phyloP scores from a whole-genome alignment of 2,329 filamentous ascomycete species.

The Botrytis tulipae region DNA sequence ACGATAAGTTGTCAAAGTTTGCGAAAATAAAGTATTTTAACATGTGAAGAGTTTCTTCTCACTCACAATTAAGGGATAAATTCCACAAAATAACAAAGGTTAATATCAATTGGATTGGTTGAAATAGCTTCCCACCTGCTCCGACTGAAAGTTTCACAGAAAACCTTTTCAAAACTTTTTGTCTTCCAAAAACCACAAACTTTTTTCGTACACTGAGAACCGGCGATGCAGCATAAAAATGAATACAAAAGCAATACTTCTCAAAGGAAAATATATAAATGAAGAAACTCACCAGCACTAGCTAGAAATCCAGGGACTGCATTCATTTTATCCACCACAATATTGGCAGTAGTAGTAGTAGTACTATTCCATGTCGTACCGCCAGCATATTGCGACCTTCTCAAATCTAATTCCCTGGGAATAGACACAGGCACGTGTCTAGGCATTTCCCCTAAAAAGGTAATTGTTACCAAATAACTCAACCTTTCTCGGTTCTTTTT shows the following conservation, averaged over 20 bases:
- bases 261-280: not conserved
- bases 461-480: conserved; percentile 4
- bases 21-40: not conserved
- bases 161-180: not conserved
- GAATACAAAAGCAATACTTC: not conserved
- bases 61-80: not conserved
- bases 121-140: not conserved
- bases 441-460: conserved; percentile 1
- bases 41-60: conserved; percentile 2
- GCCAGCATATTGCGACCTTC: conserved; percentile 9
- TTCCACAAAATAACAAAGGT: not conserved
- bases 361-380: conserved; percentile 38
- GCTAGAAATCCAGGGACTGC: conserved; percentile 57
- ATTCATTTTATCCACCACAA: conserved; percentile 53
- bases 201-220: not conserved
- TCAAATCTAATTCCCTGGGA: conserved; percentile 14
- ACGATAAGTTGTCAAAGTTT: not conserved
- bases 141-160: not conserved
- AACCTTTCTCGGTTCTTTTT: not conserved
- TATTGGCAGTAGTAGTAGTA: conserved; percentile 11
- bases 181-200: not conserved
- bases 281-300: conserved; percentile 54
- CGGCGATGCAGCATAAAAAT: not conserved
- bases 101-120: not conserved
- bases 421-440: conserved; percentile 19